phyloP scores from a whole-genome alignment of 495 filamentous ascomycete species.

The Penicillium salamii region DNA sequence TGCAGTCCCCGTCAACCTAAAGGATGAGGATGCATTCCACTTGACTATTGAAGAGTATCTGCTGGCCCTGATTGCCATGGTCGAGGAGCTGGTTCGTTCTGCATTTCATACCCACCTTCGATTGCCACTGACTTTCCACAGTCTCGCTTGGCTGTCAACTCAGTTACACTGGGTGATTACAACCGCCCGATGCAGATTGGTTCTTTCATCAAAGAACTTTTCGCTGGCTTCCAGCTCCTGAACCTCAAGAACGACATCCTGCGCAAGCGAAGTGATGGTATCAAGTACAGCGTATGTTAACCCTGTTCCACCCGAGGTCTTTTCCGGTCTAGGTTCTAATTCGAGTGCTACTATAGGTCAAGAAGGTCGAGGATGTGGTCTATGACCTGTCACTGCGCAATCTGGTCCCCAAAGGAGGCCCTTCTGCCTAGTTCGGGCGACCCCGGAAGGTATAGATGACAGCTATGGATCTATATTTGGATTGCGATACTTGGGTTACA shows the following conservation, averaged over 20 bases:
- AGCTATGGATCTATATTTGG: too few relatives aligned
- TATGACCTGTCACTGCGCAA: conserved; percentile 90
- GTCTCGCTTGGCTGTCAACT: conserved; percentile 90
- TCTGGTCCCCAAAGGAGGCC: conserved; percentile 56
- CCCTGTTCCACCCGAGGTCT: neutral
- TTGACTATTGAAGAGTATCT: conserved; percentile 97
- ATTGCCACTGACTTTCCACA: conserved; percentile 20
- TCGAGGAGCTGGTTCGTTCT: conserved; percentile 74
- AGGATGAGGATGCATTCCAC: conserved; percentile 87
- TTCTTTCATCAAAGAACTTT: conserved; percentile 90
- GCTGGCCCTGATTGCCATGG: conserved; percentile 75
- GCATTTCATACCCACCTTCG: neutral
- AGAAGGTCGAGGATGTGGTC: conserved; percentile 97
- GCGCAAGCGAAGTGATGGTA: conserved; percentile 80
- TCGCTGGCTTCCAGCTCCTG: conserved; percentile 92
- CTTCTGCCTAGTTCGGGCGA: conserved; percentile 17
- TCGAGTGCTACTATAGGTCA: conserved; percentile 50
- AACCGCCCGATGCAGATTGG: conserved; percentile 79
- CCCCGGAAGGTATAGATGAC: too few relatives aligned
- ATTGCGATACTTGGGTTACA: neutral
- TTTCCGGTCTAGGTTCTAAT: conserved; percentile 1
- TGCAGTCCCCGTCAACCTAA: conserved; percentile 91
- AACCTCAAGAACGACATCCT: conserved; percentile 96
- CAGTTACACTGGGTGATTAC: conserved; percentile 89
- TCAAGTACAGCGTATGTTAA: conserved; percentile 81